Conservation (phyloP, 441 rosid genomes). For the Manihot esculenta region DNA sequence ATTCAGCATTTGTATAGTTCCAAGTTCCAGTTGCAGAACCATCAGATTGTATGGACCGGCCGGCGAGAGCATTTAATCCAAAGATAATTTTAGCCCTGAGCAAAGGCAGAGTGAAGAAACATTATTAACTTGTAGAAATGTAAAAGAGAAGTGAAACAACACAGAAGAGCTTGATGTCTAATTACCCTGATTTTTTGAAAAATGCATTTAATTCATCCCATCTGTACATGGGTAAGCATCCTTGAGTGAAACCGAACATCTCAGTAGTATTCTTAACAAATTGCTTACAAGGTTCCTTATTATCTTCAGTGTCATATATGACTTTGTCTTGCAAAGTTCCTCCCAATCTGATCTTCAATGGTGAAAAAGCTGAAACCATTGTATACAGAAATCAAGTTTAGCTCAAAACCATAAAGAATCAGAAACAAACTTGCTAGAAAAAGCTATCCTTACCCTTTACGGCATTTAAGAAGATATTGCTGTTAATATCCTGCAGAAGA, state of each 20-base stretch:
- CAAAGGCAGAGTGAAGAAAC: neutral
- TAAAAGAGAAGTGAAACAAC: neutral
- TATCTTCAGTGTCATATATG: conserved; percentile 59
- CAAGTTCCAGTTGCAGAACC: conserved; percentile 76
- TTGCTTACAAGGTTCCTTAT: conserved; percentile 53
- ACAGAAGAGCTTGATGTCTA: neutral
- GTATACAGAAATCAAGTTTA: neutral
- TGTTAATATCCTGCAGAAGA: conserved; percentile 67
- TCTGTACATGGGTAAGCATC: conserved; percentile 74
- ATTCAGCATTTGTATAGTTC: conserved; percentile 78
- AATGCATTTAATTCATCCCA: conserved; percentile 89
- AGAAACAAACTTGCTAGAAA: neutral
- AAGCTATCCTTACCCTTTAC: conserved; percentile 51
- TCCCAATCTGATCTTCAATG: conserved; percentile 89
- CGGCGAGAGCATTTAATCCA: conserved; percentile 80
- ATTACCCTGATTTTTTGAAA: conserved; percentile 68
- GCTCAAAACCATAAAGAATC: neutral
- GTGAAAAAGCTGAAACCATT: conserved; percentile 72
- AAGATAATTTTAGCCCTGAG: conserved; percentile 77
- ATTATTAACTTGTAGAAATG: neutral
- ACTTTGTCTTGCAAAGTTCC: conserved; percentile 91
- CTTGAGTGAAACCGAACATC: conserved; percentile 76
- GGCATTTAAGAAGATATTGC: conserved; percentile 64
- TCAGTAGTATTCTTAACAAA: conserved; percentile 52
- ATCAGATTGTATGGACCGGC: conserved; percentile 42